A percentile compares a stretch with the other conserved stretches of the same genome.
Conservation (phyloP, 2,329 filamentous ascomycete genomes). For the Aspergillus sp. region DNA sequence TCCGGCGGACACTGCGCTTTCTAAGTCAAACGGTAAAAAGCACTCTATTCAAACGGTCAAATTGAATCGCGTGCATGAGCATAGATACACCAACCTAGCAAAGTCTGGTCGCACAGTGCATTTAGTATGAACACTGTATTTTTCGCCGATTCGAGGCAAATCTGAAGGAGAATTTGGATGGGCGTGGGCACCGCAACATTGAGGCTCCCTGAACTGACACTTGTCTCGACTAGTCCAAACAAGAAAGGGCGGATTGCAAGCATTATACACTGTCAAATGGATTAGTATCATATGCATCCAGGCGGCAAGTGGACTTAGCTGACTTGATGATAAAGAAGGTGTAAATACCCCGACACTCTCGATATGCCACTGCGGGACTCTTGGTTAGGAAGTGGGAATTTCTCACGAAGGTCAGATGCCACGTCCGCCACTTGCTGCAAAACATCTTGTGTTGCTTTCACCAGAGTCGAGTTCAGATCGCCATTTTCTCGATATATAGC, state of each 20-base stretch:
- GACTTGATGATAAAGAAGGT: conserved; percentile 9
- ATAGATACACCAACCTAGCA: neutral
- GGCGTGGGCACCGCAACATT: neutral
- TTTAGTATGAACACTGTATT: conserved; percentile 5
- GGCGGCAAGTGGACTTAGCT: neutral
- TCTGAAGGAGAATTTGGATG: conserved; percentile 7
- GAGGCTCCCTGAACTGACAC: neutral
- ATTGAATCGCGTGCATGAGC: neutral
- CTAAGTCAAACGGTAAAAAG: conserved; percentile 10
- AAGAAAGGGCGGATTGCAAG: conserved; percentile 8
- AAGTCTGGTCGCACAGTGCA: conserved; percentile 1
- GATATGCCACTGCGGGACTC: conserved; percentile 5
- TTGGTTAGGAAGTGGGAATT: conserved; percentile 5
- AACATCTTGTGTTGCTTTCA: conserved; percentile 6
- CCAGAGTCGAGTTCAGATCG: neutral
- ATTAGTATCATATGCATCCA: neutral
- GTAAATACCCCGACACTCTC: conserved; percentile 9
- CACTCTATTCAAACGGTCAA: neutral
- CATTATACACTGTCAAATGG: conserved; percentile 5
- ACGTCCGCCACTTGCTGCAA: conserved; percentile 8
- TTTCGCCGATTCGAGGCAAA: conserved; percentile 7
- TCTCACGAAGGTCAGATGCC: conserved; percentile 3
- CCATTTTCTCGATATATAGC: conserved; percentile 5
- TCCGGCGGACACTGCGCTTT: conserved; percentile 6
- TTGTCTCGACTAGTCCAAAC: conserved; percentile 5